Conservation (phyloP, 1,284 basidiomycete genomes). For the Cutaneotrichosporon daszewskae region DNA sequence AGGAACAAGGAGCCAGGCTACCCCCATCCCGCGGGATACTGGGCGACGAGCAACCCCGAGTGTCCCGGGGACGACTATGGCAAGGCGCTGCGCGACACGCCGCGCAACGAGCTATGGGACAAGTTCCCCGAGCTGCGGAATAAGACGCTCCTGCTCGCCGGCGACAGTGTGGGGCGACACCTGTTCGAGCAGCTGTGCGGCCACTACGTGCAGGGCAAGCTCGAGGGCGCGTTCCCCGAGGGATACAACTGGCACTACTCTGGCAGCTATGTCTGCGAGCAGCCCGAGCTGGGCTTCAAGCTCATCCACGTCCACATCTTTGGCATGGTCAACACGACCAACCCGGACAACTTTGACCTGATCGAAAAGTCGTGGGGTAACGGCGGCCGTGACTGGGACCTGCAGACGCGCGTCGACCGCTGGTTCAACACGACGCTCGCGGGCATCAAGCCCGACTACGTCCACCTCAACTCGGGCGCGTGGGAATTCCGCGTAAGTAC, state of each 20-base stretch:
- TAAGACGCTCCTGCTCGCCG: conserved; percentile 2
- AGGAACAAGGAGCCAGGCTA: conserved; percentile 1
- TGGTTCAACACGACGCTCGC: conserved; percentile 2
- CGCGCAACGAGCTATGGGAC: not conserved
- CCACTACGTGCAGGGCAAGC: not conserved
- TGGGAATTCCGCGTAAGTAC: conserved; percentile 3
- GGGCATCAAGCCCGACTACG: conserved; percentile 2
- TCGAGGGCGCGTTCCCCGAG: not conserved
- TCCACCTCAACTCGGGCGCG: conserved; percentile 7
- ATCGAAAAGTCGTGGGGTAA: conserved; percentile 5
- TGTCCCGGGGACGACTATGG: conserved; percentile 1
- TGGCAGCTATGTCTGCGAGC: not conserved
- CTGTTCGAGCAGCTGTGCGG: not conserved
- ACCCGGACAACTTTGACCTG: not conserved
- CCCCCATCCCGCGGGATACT: not conserved
- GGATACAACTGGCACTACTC: not conserved
- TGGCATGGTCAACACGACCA: conserved; percentile 6
- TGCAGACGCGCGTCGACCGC: conserved; percentile 1
- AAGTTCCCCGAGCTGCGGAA: conserved; percentile 1
- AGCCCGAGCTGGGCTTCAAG: not conserved
- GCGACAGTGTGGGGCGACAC: conserved; percentile 4
- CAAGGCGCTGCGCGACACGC: not conserved
- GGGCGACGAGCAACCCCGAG: not conserved
- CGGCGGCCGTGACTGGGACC: conserved; percentile 5
- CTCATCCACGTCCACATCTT: conserved; percentile 2